A percentile compares a stretch with the other conserved stretches of the same genome.
These are phyloP conservation scores for Triangularia setosa DNA, from an alignment of 2,329 filamentous ascomycete genomes.

Conservation along the genomic window DNA sequence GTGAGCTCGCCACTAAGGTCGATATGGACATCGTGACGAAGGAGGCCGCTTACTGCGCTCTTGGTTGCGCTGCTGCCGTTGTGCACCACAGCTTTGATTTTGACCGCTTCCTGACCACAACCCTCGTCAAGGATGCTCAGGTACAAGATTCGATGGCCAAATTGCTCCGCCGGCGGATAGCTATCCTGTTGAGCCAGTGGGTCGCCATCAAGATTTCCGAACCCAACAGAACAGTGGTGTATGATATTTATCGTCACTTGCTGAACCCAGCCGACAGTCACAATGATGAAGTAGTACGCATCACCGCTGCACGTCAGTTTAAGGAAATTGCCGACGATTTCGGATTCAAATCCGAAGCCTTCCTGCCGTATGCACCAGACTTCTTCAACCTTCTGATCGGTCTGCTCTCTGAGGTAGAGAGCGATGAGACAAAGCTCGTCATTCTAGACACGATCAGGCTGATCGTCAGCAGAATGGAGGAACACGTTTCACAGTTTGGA, in stretches of 20 bases:
- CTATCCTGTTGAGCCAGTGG: conserved; percentile 88
- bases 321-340: conserved; percentile 79
- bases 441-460: conserved; percentile 82
- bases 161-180: conserved; percentile 79
- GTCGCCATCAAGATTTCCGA: conserved; percentile 71
- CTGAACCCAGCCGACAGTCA: conserved; percentile 70
- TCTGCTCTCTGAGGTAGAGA: conserved; percentile 74
- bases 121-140: conserved; percentile 75
- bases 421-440: conserved; percentile 85
- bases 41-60: conserved; percentile 90
- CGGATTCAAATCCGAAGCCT: conserved; percentile 69
- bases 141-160: conserved; percentile 60
- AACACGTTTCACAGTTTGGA: conserved; percentile 62
- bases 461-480: conserved; percentile 77
- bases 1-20: conserved; percentile 68
- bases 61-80: conserved; percentile 79
- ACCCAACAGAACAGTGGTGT: conserved; percentile 68
- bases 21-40: conserved; percentile 72
- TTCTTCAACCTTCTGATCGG: conserved; percentile 70
- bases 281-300: conserved; percentile 88
- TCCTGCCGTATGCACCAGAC: conserved; percentile 72
- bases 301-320: conserved; percentile 85
- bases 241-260: conserved; percentile 85
- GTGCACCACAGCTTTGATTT: conserved; percentile 77
- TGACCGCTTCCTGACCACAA: conserved; percentile 70